phyloP scores from a whole-genome alignment of 2,329 filamentous ascomycete genomes.

The Neurospora sp. region DNA sequence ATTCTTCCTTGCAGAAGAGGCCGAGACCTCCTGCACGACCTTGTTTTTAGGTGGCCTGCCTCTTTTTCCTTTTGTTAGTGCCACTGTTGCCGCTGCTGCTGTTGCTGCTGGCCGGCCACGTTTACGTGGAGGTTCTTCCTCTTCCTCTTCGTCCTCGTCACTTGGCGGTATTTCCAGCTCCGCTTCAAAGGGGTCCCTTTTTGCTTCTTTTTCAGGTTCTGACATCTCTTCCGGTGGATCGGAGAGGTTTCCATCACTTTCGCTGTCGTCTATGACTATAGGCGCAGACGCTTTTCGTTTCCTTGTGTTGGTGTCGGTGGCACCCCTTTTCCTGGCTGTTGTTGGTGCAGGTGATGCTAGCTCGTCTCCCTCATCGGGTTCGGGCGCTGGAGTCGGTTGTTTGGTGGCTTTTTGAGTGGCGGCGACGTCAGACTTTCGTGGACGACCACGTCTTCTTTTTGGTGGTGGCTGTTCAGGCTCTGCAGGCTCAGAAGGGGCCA shows the following conservation, averaged over 20 bases:
- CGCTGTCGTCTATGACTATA: conserved; percentile 2
- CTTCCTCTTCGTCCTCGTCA: neutral
- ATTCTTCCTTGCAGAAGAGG: neutral
- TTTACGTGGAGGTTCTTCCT: neutral
- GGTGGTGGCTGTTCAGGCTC: conserved; percentile 5
- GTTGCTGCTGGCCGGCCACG: neutral
- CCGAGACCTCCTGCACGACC: neutral
- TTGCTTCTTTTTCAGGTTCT: neutral
- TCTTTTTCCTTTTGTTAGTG: neutral
- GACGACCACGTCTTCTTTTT: conserved; percentile 32
- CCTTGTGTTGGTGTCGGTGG: neutral
- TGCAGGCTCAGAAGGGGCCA: neutral
- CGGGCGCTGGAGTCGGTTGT: neutral
- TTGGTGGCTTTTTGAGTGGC: conserved; percentile 5
- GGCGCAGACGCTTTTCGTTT: neutral
- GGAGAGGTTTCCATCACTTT: neutral
- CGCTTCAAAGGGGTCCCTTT: neutral
- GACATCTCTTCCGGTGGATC: neutral
- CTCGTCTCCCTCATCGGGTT: neutral
- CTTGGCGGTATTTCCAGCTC: neutral
- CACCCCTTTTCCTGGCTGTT: neutral
- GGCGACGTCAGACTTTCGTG: conserved; percentile 26
- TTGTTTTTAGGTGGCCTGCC: neutral
- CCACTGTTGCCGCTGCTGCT: neutral
- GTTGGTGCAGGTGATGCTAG: neutral